Evolutionary conservation across 306 rosid species (phyloP).

Genomic region (Prunus mongolica): DNA sequence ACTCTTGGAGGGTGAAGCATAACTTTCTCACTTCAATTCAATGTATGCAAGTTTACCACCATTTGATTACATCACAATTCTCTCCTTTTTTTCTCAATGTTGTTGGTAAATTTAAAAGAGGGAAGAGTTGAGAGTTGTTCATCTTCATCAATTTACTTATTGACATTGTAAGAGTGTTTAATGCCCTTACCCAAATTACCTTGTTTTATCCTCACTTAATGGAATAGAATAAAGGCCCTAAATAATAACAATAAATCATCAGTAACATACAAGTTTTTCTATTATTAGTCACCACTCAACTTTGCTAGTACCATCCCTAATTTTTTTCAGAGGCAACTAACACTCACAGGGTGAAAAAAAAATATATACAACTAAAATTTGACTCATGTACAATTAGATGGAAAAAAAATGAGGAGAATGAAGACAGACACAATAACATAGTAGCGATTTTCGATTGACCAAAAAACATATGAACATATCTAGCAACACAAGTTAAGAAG

Average conservation of each 20-base stretch:
- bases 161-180: neutral
- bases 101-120: neutral
- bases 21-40: neutral
- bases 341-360: neutral
- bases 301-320: neutral
- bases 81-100: neutral
- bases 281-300: neutral
- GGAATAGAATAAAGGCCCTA: neutral
- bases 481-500: neutral
- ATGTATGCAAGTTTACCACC: neutral
- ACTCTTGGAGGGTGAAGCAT: neutral
- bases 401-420: neutral
- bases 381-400: neutral
- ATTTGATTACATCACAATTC: neutral
- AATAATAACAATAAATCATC: neutral
- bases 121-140: neutral
- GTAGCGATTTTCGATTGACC: neutral
- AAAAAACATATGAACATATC: neutral
- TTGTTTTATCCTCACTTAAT: neutral
- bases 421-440: neutral
- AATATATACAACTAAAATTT: neutral
- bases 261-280: neutral
- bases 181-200: neutral
- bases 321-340: neutral
- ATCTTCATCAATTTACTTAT: neutral